Percentiles rank a stretch among this genome's conserved stretches.
phyloP scores from a whole-genome alignment of 495 filamentous ascomycete species.

The Penicillium taxi region DNA sequence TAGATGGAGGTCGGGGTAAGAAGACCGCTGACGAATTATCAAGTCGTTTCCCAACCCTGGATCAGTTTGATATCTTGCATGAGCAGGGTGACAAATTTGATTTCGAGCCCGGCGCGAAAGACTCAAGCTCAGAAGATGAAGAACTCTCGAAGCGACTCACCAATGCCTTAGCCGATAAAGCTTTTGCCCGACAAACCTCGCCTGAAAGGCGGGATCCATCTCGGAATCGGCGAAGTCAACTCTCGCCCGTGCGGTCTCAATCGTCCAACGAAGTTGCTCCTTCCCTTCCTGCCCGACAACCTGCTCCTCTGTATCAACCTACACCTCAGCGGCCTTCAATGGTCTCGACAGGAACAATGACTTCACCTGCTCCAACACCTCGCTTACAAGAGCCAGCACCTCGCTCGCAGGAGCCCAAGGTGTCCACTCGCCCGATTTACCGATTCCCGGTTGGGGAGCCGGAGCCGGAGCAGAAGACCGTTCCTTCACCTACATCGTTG shows the following conservation, averaged over 20 bases:
- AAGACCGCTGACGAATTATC: conserved; percentile 68
- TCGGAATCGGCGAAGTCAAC: conserved; percentile 22
- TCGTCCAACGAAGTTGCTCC: conserved; percentile 18
- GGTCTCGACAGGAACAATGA: conserved; percentile 95
- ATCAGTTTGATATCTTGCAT: conserved; percentile 86
- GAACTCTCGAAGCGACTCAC: conserved; percentile 69
- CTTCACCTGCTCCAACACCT: conserved; percentile 61
- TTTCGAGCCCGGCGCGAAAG: conserved; percentile 54
- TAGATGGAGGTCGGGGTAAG: conserved; percentile 55
- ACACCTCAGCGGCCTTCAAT: conserved; percentile 56
- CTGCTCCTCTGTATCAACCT: conserved; percentile 49
- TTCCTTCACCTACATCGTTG: conserved; percentile 25
- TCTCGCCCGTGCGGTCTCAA: conserved; percentile 19
- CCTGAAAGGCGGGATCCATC: conserved; percentile 22
- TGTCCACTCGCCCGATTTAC: conserved; percentile 47
- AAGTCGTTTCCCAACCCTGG: conserved; percentile 78
- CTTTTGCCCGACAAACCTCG: conserved; percentile 52
- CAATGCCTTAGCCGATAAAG: conserved; percentile 81
- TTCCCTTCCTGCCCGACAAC: conserved; percentile 13
- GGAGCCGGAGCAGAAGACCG: conserved; percentile 21
- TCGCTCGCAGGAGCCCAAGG: conserved; percentile 33
- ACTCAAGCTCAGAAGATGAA: conserved; percentile 44
- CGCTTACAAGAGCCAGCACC: conserved; percentile 49
- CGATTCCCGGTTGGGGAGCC: conserved; percentile 57
- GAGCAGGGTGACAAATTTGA: conserved; percentile 82